Conservation (phyloP, 371 early-diverging fungal genomes). For the Chytridium lagenaria region DNA sequence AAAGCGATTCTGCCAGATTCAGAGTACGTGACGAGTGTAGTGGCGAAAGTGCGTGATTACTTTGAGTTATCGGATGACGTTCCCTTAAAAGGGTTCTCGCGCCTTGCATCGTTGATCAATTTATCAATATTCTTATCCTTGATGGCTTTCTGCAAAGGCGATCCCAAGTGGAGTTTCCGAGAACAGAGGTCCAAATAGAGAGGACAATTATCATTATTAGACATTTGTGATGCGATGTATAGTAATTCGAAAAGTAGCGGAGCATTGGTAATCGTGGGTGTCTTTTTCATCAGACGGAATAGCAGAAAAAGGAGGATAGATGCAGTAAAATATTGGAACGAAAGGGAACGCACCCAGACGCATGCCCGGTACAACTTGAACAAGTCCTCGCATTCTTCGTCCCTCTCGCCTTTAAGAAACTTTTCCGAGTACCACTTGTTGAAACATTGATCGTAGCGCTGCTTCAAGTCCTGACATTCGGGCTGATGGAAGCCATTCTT, state of each 20-base stretch:
- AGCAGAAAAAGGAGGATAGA: no score
- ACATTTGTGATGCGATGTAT: no score
- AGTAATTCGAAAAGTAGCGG: no score
- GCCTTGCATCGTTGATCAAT: conserved; percentile 75
- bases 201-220: no score
- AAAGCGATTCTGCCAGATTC: no score
- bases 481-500: conserved; percentile 69
- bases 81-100: conserved; percentile 68
- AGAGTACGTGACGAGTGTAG: no score
- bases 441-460: conserved; percentile 91
- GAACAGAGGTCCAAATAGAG: no score
- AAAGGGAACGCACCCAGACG: conserved; percentile 78
- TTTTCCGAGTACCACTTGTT: conserved; percentile 95
- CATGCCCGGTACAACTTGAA: conserved; percentile 87
- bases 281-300: no score
- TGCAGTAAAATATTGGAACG: no score
- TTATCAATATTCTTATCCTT: conserved; percentile 81
- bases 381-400: conserved; percentile 82
- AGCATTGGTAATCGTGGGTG: no score
- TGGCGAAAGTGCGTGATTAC: no score
- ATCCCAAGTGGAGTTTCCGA: no score
- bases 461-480: conserved; percentile 88
- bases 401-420: conserved; percentile 84
- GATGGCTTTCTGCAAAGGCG: conserved; percentile 71
- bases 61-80: neutral